Evolutionary conservation across 2,329 filamentous ascomycete species (phyloP), one percentile per base, ranked within the genome.

Genomic region (Colletotrichum sp.): DNA sequence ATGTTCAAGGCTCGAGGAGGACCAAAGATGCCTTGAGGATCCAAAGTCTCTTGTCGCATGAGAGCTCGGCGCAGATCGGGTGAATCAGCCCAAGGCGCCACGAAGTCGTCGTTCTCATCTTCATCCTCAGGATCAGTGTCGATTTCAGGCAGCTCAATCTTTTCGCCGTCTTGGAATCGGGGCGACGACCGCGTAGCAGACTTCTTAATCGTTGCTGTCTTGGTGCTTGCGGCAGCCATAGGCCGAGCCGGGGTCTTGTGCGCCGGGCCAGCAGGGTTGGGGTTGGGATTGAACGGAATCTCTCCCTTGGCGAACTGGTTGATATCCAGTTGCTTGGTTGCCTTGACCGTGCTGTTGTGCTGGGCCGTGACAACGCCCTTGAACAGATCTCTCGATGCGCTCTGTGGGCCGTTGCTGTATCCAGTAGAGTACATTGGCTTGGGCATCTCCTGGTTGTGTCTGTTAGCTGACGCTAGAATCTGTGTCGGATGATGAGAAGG

Each of bases 51-150:
- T 83, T 99, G 98, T 66, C 92, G 89, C 75, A 93, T 90, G 30
- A 99, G 90, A 71, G 95, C 91, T 69, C 91, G 89, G 21, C 93
- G 92, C 62, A 99, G 90, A 78, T 95, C 94, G 13, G 96, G 96
- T 4, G 95, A 95, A 81, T 98, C 94, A 6, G 95, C 96, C 97
- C 97, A 99, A 9, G 92, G 91, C 4, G 95, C 95, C 18, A 95
- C 91, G 70, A 95, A 92, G 64, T 87, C 86, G 8, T 87, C 87
- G 16, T 92, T 91, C 55, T 94, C 91, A 8, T 96, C 94, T 65
- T 96, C 94, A 75, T 98, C 95, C 81, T 98, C 96, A 34, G 95
- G 96, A 82, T 99, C 98, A 2, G 97, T 99, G 78, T 96, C 93
- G 80, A 99, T 99, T 80, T 99, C 97, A 0, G 97, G 96, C 5